Conservation (phyloP, 1,284 basidiomycete species). For the Mycena sp. region DNA sequence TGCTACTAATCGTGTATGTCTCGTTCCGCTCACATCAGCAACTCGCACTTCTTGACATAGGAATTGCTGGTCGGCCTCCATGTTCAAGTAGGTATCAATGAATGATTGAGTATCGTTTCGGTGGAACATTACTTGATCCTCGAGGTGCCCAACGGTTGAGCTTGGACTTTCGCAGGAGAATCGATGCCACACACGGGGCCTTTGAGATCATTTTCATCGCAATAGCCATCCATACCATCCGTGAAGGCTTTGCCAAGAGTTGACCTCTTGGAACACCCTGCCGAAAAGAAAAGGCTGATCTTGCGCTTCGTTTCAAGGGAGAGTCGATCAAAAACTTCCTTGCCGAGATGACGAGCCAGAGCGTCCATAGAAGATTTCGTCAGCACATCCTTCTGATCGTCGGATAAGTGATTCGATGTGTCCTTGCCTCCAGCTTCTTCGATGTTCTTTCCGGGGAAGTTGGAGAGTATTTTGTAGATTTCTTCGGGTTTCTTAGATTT, state of each 20-base stretch:
- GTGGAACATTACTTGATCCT: constrained; percentile 32
- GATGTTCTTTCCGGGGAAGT: too few relatives aligned
- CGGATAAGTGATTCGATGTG: constrained; percentile 24
- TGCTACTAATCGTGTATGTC: too few relatives aligned
- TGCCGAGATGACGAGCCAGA: constrained; percentile 18
- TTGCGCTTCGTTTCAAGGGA: constrained; percentile 23
- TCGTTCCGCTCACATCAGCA: constrained; percentile 5
- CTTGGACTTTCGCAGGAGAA: constrained; percentile 22
- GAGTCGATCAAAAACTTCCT: constrained; percentile 27
- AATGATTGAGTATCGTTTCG: constrained; percentile 37
- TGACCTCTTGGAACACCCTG: constrained; percentile 43
- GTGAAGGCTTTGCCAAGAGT: too few relatives aligned
- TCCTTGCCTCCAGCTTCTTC: constrained; percentile 27
- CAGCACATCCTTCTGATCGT: constrained; percentile 13
- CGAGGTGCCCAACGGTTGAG: constrained; percentile 30
- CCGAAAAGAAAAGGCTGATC: constrained; percentile 38
- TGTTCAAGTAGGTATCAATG: constrained; percentile 22
- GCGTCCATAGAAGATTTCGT: constrained; percentile 10
- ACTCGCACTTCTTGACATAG: not conserved
- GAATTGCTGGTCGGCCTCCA: constrained; percentile 4
- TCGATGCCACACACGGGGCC: constrained; percentile 30
- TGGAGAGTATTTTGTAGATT: too few relatives aligned
- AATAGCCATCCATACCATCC: too few relatives aligned
- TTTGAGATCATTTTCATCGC: too few relatives aligned
- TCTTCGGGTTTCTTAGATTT: too few relatives aligned